phyloP scores from a whole-genome alignment of 2,329 filamentous ascomycete species.

The Paecilomyces niveus region DNA sequence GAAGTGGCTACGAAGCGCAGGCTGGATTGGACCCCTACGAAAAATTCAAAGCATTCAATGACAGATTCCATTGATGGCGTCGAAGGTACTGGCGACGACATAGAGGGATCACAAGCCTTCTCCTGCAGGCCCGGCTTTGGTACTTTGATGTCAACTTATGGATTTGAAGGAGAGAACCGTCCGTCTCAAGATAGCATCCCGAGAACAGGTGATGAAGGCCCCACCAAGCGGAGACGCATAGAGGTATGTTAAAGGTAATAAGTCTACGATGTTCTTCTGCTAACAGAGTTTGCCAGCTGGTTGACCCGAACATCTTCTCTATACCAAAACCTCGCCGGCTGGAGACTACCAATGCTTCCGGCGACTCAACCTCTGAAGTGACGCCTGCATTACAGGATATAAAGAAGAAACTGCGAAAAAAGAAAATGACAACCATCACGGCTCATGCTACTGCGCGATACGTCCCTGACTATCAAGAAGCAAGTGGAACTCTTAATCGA shows the following conservation, averaged over 20 bases:
- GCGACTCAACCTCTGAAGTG: not conserved
- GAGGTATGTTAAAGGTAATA: constrained; percentile 20
- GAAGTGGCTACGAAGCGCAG: constrained; percentile 49
- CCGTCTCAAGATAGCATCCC: constrained; percentile 6
- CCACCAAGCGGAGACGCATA: constrained; percentile 31
- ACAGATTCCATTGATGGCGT: constrained; percentile 14
- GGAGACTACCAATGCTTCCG: not conserved
- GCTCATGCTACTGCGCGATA: constrained; percentile 70
- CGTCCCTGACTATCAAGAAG: constrained; percentile 28
- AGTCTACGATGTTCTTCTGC: not conserved
- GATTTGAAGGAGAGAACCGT: constrained; percentile 22
- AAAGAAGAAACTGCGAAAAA: constrained; percentile 50
- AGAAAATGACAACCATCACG: constrained; percentile 71
- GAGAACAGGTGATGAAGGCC: constrained; percentile 12
- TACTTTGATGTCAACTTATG: constrained; percentile 34
- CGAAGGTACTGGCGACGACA: constrained; percentile 3
- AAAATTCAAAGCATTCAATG: constrained; percentile 25
- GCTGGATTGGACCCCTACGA: constrained; percentile 62
- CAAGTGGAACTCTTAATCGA: constrained; percentile 34
- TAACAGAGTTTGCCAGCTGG: constrained; percentile 10
- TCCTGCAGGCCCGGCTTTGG: constrained; percentile 17
- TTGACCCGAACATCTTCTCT: constrained; percentile 14
- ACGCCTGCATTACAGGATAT: constrained; percentile 9
- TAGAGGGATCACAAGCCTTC: not conserved
- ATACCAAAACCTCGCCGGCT: not conserved